Percentiles rank a stretch among this genome's conserved stretches.
These are phyloP conservation scores for Oldenlandia corymbosa DNA, from an alignment of 257 asterid genomes.

Conservation along the genomic window DNA sequence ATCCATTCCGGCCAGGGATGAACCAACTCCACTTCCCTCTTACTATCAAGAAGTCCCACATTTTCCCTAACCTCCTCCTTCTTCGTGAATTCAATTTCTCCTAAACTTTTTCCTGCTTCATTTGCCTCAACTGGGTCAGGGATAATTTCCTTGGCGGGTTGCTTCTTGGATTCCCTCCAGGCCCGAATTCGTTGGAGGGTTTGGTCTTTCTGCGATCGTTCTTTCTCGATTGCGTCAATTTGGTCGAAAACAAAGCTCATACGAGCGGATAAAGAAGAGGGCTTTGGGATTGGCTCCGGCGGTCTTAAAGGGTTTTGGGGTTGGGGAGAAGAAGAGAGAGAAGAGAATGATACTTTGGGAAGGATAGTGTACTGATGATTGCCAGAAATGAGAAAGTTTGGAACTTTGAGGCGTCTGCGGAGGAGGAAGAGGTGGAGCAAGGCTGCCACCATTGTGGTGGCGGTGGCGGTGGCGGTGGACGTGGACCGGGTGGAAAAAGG, in stretches of 20 bases:
- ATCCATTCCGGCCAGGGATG: constrained; percentile 99
- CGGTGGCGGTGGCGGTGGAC: neutral
- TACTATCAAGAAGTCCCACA: constrained; percentile 27
- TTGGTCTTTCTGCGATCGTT: constrained; percentile 63
- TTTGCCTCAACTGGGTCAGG: neutral
- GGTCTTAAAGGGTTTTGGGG: constrained; percentile 28
- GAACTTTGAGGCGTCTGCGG: constrained; percentile 11
- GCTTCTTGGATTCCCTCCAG: constrained; percentile 79
- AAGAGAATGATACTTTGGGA: constrained; percentile 13
- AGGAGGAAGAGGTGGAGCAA: constrained; percentile 8
- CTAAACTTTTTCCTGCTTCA: constrained; percentile 20
- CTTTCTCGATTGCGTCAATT: constrained; percentile 73
- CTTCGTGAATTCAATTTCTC: constrained; percentile 28
- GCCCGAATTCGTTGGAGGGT: constrained; percentile 87
- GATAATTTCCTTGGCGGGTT: constrained; percentile 19
- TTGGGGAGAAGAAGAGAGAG: constrained; percentile 36
- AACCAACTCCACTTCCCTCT: constrained; percentile 64
- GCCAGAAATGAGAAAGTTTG: neutral
- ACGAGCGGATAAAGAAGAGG: constrained; percentile 74
- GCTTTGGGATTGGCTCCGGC: constrained; percentile 37
- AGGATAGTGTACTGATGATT: neutral
- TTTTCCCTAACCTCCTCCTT: constrained; percentile 28
- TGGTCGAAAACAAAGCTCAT: constrained; percentile 89
- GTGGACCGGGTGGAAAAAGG: neutral
- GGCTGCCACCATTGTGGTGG: neutral